These are phyloP conservation scores for Gamarada debralockiae DNA, from an alignment of 495 filamentous ascomycete species.

Conservation along the genomic window DNA sequence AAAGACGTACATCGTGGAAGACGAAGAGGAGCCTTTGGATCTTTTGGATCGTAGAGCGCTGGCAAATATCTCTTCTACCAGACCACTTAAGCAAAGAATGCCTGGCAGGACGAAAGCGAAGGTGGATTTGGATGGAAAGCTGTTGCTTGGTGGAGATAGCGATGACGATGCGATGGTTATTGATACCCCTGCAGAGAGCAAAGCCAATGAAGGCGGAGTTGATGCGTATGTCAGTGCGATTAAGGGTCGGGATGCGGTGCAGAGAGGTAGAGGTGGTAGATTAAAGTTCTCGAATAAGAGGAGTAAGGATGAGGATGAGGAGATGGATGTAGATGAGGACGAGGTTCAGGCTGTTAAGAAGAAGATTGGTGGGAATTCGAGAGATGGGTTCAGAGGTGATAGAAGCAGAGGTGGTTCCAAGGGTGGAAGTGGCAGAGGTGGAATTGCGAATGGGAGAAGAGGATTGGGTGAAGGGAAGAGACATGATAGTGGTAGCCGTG, in stretches of 20 bases:
- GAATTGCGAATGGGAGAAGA: conserved; percentile 40
- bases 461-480: conserved; percentile 44
- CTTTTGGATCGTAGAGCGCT: conserved; percentile 83
- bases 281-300: conserved; percentile 80
- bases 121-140: conserved; percentile 80
- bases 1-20: conserved; percentile 84
- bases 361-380: conserved; percentile 26
- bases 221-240: conserved; percentile 92
- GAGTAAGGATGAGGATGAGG: conserved; percentile 53
- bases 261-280: conserved; percentile 77
- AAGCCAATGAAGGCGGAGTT: conserved; percentile 58
- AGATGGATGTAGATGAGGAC: conserved; percentile 69
- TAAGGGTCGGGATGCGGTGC: conserved; percentile 74
- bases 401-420: too few species aligned
- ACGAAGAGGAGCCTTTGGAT: conserved; percentile 90
- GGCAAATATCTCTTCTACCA: conserved; percentile 88
- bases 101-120: conserved; percentile 60
- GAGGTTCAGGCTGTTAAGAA: conserved; percentile 47
- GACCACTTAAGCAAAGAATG: conserved; percentile 61
- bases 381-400: conserved; percentile 24
- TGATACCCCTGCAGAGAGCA: conserved; percentile 42
- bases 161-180: conserved; percentile 55
- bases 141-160: conserved; percentile 62
- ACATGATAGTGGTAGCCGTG: conserved; percentile 30
- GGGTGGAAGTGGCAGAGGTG: conserved; percentile 16